Percentiles rank a stretch among this genome's conserved stretches.
Conservation (phyloP, 345 rosid species). For the Litchi chinensis region DNA sequence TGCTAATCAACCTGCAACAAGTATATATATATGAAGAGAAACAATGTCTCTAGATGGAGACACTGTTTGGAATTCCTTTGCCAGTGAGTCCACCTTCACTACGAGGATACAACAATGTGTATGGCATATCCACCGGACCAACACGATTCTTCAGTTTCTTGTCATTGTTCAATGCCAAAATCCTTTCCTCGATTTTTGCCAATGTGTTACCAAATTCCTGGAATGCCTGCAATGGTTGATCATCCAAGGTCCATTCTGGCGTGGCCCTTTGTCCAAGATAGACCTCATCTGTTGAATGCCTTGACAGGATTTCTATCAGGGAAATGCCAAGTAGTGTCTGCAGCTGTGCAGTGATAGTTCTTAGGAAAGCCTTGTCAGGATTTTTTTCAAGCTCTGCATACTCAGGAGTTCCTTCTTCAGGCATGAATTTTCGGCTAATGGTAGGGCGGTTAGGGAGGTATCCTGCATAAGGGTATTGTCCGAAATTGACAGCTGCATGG, state of each 20-base stretch:
- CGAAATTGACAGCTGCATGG: constrained; percentile 72
- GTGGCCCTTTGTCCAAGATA: constrained; percentile 63
- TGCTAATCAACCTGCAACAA: not conserved
- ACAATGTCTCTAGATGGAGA: constrained; percentile 44
- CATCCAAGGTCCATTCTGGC: constrained; percentile 55
- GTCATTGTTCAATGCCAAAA: constrained; percentile 45
- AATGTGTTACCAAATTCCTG: constrained; percentile 45
- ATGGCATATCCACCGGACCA: constrained; percentile 53
- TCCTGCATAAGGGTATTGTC: constrained; percentile 73
- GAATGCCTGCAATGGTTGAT: constrained; percentile 40
- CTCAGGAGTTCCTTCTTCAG: constrained; percentile 53
- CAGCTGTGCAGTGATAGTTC: constrained; percentile 48
- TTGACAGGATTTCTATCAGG: constrained; percentile 60
- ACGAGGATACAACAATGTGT: constrained; percentile 42
- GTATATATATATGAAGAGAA: not conserved
- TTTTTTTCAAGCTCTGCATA: constrained; percentile 47
- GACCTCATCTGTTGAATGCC: constrained; percentile 58
- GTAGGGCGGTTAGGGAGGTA: constrained; percentile 67
- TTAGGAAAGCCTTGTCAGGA: constrained; percentile 52
- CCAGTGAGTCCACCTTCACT: constrained; percentile 55
- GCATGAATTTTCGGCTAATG: constrained; percentile 59
- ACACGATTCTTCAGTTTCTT: constrained; percentile 46
- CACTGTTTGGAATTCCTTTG: constrained; percentile 67
- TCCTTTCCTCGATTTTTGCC: constrained; percentile 43
- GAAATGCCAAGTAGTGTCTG: constrained; percentile 49